These are phyloP conservation scores for Cladophialophora exuberans DNA, from an alignment of 2,329 filamentous ascomycete species.

Conservation along the genomic window DNA sequence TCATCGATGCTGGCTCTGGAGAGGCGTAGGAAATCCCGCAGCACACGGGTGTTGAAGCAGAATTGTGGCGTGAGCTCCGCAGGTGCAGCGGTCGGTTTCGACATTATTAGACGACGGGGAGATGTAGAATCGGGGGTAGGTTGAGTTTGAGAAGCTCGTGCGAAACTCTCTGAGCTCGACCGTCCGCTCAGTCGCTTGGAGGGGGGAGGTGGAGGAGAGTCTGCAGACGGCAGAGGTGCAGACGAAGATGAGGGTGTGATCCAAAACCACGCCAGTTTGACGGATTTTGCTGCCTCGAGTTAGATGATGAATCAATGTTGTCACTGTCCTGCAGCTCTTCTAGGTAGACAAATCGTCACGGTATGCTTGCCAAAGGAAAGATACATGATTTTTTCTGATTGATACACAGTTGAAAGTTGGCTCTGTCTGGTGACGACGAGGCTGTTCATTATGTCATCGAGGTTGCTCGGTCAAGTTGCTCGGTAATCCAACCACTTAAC, in stretches of 20 bases:
- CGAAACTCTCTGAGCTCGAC: no score
- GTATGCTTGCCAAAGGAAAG: no score
- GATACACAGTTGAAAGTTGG: no score
- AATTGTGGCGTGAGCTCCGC: slow-evolving; percentile 70
- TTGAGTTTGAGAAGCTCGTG: slow-evolving; percentile 10
- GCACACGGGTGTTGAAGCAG: slow-evolving; percentile 50
- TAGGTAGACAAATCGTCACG: no score
- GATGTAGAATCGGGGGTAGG: slow-evolving; percentile 2
- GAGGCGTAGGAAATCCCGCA: slow-evolving; percentile 82
- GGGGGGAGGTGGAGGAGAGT: slow-evolving; percentile 18
- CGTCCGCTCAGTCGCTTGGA: no score
- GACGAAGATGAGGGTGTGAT: slow-evolving; percentile 19
- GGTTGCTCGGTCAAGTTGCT: not conserved
- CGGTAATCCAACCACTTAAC: slow-evolving; percentile 23
- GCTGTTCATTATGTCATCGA: slow-evolving; percentile 16
- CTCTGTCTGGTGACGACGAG: slow-evolving; percentile 4
- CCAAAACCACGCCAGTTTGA: slow-evolving; percentile 37
- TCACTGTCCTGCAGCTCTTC: no score
- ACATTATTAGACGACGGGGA: slow-evolving; percentile 39
- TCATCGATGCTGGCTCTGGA: slow-evolving; percentile 88
- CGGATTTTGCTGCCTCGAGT: not conserved
- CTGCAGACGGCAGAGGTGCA: slow-evolving; percentile 1
- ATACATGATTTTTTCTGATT: not conserved
- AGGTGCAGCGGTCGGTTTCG: slow-evolving; percentile 36
- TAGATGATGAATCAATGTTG: not conserved